Conservation (phyloP, 148 eudicot species). For the Limonium bicolor region DNA sequence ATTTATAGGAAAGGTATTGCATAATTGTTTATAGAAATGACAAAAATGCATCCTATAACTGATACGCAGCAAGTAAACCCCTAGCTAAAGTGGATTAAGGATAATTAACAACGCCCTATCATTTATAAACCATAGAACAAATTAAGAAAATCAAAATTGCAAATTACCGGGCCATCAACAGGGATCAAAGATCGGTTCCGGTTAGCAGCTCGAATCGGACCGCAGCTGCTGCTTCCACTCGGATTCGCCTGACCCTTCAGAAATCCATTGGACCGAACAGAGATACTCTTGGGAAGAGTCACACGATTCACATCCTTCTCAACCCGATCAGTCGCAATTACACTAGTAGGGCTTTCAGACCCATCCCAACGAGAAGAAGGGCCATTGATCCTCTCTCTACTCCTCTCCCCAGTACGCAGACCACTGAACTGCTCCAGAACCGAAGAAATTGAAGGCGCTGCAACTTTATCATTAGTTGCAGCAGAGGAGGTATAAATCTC, state of each 20-base stretch:
- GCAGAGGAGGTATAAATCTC: too few species aligned
- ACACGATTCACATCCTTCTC: conserved; percentile 21
- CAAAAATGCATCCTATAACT: too few species aligned
- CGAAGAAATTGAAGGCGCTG: conserved; percentile 3
- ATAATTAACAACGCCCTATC: too few species aligned
- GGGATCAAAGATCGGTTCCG: conserved; percentile 12
- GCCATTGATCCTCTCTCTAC: conserved; percentile 1
- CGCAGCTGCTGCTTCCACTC: conserved; percentile 12
- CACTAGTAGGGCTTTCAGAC: conserved; percentile 19
- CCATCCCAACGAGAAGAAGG: conserved; percentile 1
- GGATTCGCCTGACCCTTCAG: conserved; percentile 19
- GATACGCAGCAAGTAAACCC: too few species aligned
- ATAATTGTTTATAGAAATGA: too few species aligned
- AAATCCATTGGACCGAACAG: conserved; percentile 48
- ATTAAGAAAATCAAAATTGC: neutral
- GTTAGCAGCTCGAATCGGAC: conserved; percentile 7
- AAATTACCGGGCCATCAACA: conserved; percentile 15
- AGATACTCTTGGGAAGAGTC: conserved; percentile 53
- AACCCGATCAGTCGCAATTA: conserved; percentile 16
- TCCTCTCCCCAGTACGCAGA: conserved; percentile 9
- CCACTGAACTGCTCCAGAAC: conserved; percentile 6
- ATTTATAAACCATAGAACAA: too few species aligned
- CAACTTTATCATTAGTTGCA: neutral
- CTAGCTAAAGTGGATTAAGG: too few species aligned
- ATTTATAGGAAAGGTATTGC: too few species aligned